phyloP scores from a whole-genome alignment of 306 rosid genomes.

The Fagus sylvatica region DNA sequence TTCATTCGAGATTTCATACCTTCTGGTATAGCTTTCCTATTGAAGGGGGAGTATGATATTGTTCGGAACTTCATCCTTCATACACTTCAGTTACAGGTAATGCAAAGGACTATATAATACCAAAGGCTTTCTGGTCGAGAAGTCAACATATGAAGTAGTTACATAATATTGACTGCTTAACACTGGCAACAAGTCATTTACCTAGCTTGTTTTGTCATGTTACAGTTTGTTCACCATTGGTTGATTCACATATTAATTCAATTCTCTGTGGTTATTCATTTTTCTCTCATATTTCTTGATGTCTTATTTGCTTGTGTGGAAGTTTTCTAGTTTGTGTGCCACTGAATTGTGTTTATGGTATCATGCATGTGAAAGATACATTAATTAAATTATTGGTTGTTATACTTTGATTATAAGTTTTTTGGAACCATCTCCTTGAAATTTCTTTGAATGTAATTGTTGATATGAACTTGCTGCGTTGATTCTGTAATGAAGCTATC shows the following conservation, averaged over 20 bases:
- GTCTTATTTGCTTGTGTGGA: slow-evolving; percentile 17
- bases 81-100: slow-evolving; percentile 92
- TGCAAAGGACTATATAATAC: background rate
- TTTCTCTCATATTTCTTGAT: background rate
- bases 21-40: slow-evolving; percentile 80
- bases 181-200: slow-evolving; percentile 7
- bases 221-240: background rate
- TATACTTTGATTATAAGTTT: background rate
- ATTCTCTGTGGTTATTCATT: background rate
- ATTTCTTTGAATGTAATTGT: background rate
- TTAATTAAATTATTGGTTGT: slow-evolving; percentile 14
- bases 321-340: slow-evolving; percentile 11
- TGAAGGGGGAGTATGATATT: slow-evolving; percentile 87
- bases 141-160: too few species aligned
- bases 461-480: background rate
- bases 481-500: background rate
- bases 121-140: too few species aligned
- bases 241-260: background rate
- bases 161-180: slow-evolving; percentile 5
- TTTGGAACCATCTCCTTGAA: slow-evolving; percentile 6
- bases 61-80: slow-evolving; percentile 83
- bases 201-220: background rate
- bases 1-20: slow-evolving; percentile 91
- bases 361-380: slow-evolving; percentile 1
- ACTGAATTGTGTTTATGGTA: background rate